Conservation (phyloP, 2,329 filamentous ascomycete genomes). For the Monilinia aucupariae region DNA sequence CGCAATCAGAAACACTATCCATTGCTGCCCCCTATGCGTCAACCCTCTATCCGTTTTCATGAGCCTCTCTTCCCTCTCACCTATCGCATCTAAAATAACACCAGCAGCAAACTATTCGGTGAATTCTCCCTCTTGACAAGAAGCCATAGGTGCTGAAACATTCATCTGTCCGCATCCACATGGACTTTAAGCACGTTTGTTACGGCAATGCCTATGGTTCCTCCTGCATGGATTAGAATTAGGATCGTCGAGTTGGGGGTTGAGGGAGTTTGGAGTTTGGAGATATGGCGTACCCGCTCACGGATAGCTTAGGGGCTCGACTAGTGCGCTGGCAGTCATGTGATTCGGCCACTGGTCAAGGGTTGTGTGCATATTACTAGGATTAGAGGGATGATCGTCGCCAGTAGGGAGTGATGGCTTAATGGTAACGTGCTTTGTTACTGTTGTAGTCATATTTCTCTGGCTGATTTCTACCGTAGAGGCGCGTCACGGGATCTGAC, state of each 20-base stretch:
- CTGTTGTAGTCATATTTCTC: too few relatives aligned
- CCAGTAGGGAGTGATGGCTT: too few relatives aligned
- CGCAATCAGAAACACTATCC: constrained; percentile 57
- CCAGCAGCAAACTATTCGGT: constrained; percentile 51
- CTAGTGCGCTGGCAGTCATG: constrained; percentile 52
- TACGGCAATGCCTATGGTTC: constrained; percentile 57
- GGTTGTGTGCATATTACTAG: too few relatives aligned
- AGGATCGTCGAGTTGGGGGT: constrained; percentile 45
- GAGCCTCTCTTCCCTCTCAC: constrained; percentile 47
- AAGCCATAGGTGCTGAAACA: constrained; percentile 49
- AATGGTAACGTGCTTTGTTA: too few relatives aligned
- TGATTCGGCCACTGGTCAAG: too few relatives aligned
- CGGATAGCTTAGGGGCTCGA: constrained; percentile 59
- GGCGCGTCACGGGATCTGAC: too few relatives aligned
- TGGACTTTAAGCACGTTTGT: constrained; percentile 53
- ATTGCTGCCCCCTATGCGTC: constrained; percentile 43
- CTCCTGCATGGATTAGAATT: constrained; percentile 55
- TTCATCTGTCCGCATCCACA: constrained; percentile 51
- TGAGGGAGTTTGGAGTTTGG: constrained; percentile 44
- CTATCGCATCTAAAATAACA: constrained; percentile 47
- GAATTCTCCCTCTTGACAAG: constrained; percentile 44
- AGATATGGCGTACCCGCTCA: constrained; percentile 62
- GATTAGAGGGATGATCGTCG: too few relatives aligned
- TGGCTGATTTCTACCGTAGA: too few relatives aligned
- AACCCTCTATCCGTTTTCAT: constrained; percentile 43